These are phyloP conservation scores for Metarhizium album DNA, from an alignment of 2,329 filamentous ascomycete species.

Conservation along the genomic window DNA sequence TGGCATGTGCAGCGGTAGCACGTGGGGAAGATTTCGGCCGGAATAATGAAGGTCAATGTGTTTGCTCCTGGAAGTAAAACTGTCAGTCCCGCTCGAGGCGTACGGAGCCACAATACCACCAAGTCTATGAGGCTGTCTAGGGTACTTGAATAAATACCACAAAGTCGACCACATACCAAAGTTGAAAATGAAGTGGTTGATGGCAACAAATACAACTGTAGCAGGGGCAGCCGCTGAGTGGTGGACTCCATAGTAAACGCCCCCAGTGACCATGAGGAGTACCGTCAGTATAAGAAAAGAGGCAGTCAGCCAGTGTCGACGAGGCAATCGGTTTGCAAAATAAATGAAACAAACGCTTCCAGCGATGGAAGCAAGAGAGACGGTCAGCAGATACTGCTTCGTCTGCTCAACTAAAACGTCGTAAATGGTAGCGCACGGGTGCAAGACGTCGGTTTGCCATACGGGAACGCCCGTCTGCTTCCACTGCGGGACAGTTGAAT, in stretches of 20 bases:
- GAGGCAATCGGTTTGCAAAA: slow-evolving; percentile 35
- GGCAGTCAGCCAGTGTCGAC: slow-evolving; percentile 37
- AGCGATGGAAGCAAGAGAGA: slow-evolving; percentile 39
- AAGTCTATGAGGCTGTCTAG: no score
- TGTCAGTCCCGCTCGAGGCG: not conserved
- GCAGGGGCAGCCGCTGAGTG: slow-evolving; percentile 29
- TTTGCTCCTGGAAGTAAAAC: slow-evolving; percentile 37
- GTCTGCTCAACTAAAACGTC: slow-evolving; percentile 39
- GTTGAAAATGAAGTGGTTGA: slow-evolving; percentile 45
- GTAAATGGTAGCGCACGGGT: slow-evolving; percentile 41
- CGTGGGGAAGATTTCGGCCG: slow-evolving; percentile 55
- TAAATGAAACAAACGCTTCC: slow-evolving; percentile 38
- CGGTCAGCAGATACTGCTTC: slow-evolving; percentile 41
- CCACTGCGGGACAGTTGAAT: slow-evolving; percentile 34
- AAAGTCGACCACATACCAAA: slow-evolving; percentile 29
- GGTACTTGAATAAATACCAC: no score
- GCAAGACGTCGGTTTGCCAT: slow-evolving; percentile 38
- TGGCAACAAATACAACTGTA: slow-evolving; percentile 39
- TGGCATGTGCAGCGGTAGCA: slow-evolving; percentile 52
- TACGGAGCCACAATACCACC: not conserved
- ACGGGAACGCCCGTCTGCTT: slow-evolving; percentile 26
- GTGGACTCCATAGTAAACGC: slow-evolving; percentile 37
- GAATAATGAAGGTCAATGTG: slow-evolving; percentile 52
- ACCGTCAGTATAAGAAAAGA: slow-evolving; percentile 36
- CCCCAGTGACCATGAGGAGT: slow-evolving; percentile 38